Evolutionary conservation across 2,329 filamentous ascomycete species (phyloP).

Genomic region (Trichoderma sp.): DNA sequence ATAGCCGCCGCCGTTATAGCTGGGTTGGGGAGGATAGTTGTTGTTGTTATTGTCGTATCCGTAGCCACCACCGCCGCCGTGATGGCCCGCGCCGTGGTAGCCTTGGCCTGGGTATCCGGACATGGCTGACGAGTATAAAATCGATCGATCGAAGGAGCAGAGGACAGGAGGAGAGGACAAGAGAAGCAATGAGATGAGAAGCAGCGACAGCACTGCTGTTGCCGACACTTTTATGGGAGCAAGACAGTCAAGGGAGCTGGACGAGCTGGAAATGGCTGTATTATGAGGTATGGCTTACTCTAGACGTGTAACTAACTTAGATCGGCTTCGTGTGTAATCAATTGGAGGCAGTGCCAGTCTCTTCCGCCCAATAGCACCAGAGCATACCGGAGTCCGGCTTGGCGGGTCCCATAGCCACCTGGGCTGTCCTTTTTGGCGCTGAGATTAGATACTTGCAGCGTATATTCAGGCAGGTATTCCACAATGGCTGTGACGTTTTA

Average conservation of each 20-base stretch:
- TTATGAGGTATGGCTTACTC: background rate
- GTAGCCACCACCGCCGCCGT: constrained; percentile 36
- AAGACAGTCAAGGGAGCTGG: background rate
- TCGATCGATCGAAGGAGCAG: constrained; percentile 5
- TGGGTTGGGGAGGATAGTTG: constrained; percentile 28
- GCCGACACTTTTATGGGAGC: background rate
- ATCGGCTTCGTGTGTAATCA: background rate
- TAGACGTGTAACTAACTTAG: background rate
- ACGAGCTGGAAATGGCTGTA: background rate
- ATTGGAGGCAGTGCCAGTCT: background rate
- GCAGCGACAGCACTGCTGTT: background rate
- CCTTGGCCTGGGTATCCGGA: constrained; percentile 47
- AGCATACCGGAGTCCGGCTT: constrained; percentile 5
- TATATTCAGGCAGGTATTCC: background rate
- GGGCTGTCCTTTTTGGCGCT: background rate
- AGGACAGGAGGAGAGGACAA: background rate
- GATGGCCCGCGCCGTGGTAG: constrained; percentile 39
- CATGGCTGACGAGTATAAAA: constrained; percentile 33
- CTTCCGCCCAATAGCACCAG: background rate
- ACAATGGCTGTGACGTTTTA: background rate
- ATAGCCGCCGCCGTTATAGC: constrained; percentile 31
- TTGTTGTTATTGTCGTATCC: constrained; percentile 34
- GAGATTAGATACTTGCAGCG: background rate
- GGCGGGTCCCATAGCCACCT: constrained; percentile 1
- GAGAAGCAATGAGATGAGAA: background rate